Evolutionary conservation across 257 asterid species (phyloP).

Genomic region (Gynochthodes officinalis): DNA sequence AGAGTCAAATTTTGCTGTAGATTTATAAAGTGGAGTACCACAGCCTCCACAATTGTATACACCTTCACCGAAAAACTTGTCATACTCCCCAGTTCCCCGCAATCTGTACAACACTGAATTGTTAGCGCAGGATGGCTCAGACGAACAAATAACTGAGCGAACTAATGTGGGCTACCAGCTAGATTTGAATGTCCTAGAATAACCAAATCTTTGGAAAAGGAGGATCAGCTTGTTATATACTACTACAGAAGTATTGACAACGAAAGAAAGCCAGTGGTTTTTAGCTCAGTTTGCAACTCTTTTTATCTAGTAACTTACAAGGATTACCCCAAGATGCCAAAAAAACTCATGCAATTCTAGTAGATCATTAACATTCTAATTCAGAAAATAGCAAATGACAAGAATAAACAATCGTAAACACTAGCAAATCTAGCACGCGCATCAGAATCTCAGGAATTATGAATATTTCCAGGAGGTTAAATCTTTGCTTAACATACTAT

Average conservation of each 20-base stretch:
- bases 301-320: not conserved
- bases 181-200: not conserved
- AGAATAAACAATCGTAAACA: too few relatives aligned
- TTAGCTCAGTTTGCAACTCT: not conserved
- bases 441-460: too few relatives aligned
- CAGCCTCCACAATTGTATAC: constrained; percentile 67
- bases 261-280: not conserved
- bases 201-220: too few relatives aligned
- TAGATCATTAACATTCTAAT: not conserved
- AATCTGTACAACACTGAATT: constrained; percentile 30
- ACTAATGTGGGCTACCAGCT: not conserved
- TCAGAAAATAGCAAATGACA: not conserved
- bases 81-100: constrained; percentile 70
- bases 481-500: too few relatives aligned
- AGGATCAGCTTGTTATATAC: too few relatives aligned
- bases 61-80: constrained; percentile 61
- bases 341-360: not conserved
- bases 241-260: not conserved
- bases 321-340: not conserved
- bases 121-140: not conserved
- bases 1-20: constrained; percentile 69
- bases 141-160: not conserved
- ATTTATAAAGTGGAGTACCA: constrained; percentile 63
- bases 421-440: too few relatives aligned
- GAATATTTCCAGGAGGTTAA: too few relatives aligned